phyloP scores from a whole-genome alignment of 148 eudicot genomes.

The Rhododendron molle region DNA sequence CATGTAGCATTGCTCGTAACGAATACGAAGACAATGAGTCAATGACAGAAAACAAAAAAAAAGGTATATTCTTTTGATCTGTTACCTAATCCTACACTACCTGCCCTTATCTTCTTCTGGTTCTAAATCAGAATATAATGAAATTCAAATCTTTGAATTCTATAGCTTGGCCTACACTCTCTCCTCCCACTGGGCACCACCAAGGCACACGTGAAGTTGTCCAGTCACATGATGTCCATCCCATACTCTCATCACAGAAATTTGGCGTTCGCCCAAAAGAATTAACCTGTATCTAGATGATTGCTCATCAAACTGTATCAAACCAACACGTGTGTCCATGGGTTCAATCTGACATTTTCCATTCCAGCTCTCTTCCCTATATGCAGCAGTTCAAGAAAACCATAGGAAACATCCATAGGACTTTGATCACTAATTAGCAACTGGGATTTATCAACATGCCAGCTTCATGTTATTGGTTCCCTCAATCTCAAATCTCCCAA shows the following conservation, averaged over 20 bases:
- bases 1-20: background rate
- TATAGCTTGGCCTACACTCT: slow-evolving; percentile 1
- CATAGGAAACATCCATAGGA: background rate
- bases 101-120: background rate
- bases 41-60: background rate
- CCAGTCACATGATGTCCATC: slow-evolving; percentile 18
- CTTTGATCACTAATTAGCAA: background rate
- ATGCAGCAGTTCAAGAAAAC: background rate
- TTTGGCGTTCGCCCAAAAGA: background rate
- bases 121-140: background rate
- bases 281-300: slow-evolving; percentile 12
- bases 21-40: background rate
- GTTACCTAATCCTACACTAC: background rate
- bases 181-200: background rate
- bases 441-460: background rate
- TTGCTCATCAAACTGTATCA: slow-evolving; percentile 19
- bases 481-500: background rate
- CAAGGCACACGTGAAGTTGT: slow-evolving; percentile 32
- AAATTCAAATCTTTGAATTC: slow-evolving; percentile 4
- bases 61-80: background rate
- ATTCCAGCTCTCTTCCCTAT: slow-evolving; percentile 7
- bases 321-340: slow-evolving; percentile 26
- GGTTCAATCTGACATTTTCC: background rate
- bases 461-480: slow-evolving; percentile 2
- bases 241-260: background rate